Percentiles rank a stretch among this genome's conserved stretches.
Conservation (phyloP, 1,139 yeast species). For the Lodderomyces jiufengensis region DNA sequence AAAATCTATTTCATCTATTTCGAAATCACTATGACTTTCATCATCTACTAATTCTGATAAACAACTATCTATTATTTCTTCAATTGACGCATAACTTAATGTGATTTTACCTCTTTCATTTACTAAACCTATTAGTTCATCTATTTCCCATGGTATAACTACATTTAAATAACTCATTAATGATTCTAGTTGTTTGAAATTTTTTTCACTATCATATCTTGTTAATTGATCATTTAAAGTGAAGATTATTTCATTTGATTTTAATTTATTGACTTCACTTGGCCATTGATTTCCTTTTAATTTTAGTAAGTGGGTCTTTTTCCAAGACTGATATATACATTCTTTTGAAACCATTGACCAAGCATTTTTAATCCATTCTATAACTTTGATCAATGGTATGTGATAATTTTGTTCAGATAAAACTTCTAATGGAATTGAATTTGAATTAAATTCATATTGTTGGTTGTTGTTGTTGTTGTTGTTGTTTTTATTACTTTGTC, state of each 20-base stretch:
- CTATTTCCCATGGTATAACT: conserved; percentile 56
- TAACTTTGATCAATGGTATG: conserved; percentile 51
- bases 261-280: conserved; percentile 12
- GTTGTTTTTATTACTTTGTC: conserved; percentile 1
- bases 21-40: conserved; percentile 12
- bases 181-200: conserved; percentile 36
- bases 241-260: conserved; percentile 21
- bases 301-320: conserved; percentile 29
- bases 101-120: conserved; percentile 57
- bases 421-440: conserved; percentile 20
- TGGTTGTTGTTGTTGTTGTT: not conserved
- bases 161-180: conserved; percentile 46
- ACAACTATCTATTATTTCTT: conserved; percentile 62
- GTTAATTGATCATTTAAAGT: conserved; percentile 7
- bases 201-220: conserved; percentile 21
- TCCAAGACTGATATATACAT: conserved; percentile 53
- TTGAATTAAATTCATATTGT: conserved; percentile 1
- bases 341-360: conserved; percentile 51
- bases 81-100: conserved; percentile 55
- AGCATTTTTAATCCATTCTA: conserved; percentile 54
- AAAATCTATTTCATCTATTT: not conserved
- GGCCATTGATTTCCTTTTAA: conserved; percentile 12
- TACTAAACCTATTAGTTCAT: conserved; percentile 52
- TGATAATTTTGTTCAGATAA: conserved; percentile 38
- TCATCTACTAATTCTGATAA: conserved; percentile 37